phyloP scores from a whole-genome alignment of 2,329 filamentous ascomycete genomes.

The Alternaria novae-zelandiae region DNA sequence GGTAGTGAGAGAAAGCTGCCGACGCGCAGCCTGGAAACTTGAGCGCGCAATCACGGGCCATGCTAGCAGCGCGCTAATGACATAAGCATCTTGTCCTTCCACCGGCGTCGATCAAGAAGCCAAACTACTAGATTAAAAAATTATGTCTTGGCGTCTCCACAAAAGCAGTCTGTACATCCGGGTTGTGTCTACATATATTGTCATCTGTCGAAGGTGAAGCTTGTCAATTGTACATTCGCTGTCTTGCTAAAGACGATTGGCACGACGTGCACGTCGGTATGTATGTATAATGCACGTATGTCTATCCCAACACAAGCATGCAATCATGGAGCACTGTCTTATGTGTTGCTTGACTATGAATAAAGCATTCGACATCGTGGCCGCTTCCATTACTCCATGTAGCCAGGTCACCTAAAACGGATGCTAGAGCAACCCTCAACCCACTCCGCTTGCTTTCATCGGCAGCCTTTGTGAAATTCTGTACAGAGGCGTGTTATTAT shows the following conservation, averaged over 20 bases:
- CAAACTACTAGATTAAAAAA: slow-evolving; percentile 3
- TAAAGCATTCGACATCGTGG: slow-evolving; percentile 36
- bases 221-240: not conserved
- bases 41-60: slow-evolving; percentile 26
- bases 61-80: slow-evolving; percentile 17
- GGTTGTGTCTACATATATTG: not conserved
- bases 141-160: not conserved
- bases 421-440: slow-evolving; percentile 25
- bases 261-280: not conserved
- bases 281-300: not conserved
- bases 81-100: slow-evolving; percentile 6
- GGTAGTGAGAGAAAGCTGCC: slow-evolving; percentile 23
- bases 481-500: slow-evolving; percentile 12
- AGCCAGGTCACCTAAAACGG: slow-evolving; percentile 35
- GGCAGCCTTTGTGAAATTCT: slow-evolving; percentile 4
- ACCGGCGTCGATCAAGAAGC: not conserved
- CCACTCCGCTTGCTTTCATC: slow-evolving; percentile 10
- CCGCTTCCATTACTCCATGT: slow-evolving; percentile 20
- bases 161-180: slow-evolving; percentile 2
- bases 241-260: not conserved
- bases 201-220: not conserved
- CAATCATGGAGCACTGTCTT: not conserved
- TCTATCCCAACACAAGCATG: not conserved
- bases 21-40: slow-evolving; percentile 18
- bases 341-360: not conserved